These are phyloP conservation scores for Claviceps purpurea DNA, from an alignment of 2,329 filamentous ascomycete genomes.

Conservation along the genomic window DNA sequence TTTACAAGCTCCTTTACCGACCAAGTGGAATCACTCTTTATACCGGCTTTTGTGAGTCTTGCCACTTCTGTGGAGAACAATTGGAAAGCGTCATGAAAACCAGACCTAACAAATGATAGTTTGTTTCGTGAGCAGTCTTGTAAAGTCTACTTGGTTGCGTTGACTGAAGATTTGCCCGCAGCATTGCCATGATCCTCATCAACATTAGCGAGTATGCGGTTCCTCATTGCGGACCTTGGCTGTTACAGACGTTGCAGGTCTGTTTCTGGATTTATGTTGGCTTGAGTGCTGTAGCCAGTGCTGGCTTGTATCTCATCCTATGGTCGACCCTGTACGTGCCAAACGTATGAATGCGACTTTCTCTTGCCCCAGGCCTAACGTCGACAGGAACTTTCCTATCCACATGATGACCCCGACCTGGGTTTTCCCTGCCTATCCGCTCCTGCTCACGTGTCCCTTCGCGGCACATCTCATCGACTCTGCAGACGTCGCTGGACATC, in stretches of 20 bases:
- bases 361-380: background rate
- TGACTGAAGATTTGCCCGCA: background rate
- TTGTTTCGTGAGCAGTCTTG: slow-evolving; percentile 28
- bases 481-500: slow-evolving; percentile 16
- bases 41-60: slow-evolving; percentile 45
- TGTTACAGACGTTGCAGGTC: slow-evolving; percentile 44
- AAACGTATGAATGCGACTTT: background rate
- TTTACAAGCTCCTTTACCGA: slow-evolving; percentile 61
- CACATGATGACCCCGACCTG: slow-evolving; percentile 78
- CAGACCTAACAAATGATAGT: slow-evolving; percentile 13
- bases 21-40: slow-evolving; percentile 66
- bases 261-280: slow-evolving; percentile 64
- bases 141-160: background rate
- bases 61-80: background rate
- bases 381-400: slow-evolving; percentile 42
- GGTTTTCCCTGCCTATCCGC: slow-evolving; percentile 77
- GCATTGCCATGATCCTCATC: slow-evolving; percentile 59
- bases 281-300: slow-evolving; percentile 53
- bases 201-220: slow-evolving; percentile 68
- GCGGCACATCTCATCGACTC: slow-evolving; percentile 43
- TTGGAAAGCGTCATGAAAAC: background rate
- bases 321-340: slow-evolving; percentile 43
- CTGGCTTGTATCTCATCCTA: slow-evolving; percentile 61
- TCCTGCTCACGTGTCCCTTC: slow-evolving; percentile 64
- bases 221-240: slow-evolving; percentile 47